Base-by-base conservation (phyloP, 2,329 filamentous ascomycete species). In the Tolypocladium paradoxum region DNA sequence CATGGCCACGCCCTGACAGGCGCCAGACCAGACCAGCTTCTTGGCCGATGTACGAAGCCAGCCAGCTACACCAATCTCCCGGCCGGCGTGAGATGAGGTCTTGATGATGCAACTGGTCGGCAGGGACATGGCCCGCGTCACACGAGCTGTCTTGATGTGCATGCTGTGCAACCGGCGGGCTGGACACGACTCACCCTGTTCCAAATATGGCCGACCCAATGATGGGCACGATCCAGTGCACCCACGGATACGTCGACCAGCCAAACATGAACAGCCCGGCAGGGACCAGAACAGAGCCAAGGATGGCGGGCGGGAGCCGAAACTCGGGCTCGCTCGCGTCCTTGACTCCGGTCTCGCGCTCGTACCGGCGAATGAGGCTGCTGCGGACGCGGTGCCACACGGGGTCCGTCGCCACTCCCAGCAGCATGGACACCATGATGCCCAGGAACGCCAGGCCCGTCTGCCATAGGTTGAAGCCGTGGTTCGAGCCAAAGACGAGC, bases 191-290 rank as follows among this genome's bases (percentile, higher is more conserved):
- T 74, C 74, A 87, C 82, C 80, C 87, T 65, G 77, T 73, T 54
- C 84, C 87, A 70, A 90, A 91, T 46, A 91, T 73, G 43, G 68
- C 76, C 31, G 83, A 86, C 22, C 84, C 87, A 68, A 91, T 84
- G 58, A 90, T 84, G 29, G 87, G 85, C 47, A 84, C 77, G 56
- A 88, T 86, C 84, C 84, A 92, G 69, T 89, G 85, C 49, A 96
- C 79, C 60, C 69, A 78, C 2, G 83, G 68, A 66, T 84, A 91
- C 16, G 87, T 86, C 5, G 88, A 90, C 87, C 90, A 96, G 9
- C 83, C 90, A 70, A 96, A 96, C 71, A 88, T 87, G 68, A 96
- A 95, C 18, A 97, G 71, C 7, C 89, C 88, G 53, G 87, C 74
- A 6, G 90, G 88, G 34, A 93, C 88, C 11, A 95, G 70, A 46